Evolutionary conservation across 2,329 filamentous ascomycete genomes (phyloP).

Genomic region (Talaromyces islandicus): DNA sequence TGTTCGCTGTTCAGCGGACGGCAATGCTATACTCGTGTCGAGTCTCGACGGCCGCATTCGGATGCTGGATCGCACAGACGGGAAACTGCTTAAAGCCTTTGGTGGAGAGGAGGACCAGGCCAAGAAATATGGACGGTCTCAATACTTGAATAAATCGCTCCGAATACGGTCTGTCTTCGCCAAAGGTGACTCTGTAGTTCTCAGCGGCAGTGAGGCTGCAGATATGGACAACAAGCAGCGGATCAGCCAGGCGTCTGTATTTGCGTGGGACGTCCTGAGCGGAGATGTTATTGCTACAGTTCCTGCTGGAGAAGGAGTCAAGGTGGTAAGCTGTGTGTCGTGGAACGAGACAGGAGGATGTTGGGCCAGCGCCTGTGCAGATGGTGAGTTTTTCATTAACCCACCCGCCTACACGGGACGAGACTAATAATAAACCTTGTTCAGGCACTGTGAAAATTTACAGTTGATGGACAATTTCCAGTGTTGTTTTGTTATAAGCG

Average conservation of each 20-base stretch:
- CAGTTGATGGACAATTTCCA: conserved; percentile 2
- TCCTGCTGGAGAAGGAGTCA: conserved; percentile 32
- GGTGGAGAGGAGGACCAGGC: conserved; percentile 44
- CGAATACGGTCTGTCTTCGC: conserved; percentile 73
- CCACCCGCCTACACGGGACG: neutral
- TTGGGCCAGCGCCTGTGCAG: conserved; percentile 38
- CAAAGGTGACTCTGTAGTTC: conserved; percentile 66
- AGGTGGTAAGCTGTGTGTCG: conserved; percentile 40
- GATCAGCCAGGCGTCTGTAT: conserved; percentile 24
- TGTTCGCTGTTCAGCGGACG: conserved; percentile 64
- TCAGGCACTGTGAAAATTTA: conserved; percentile 21
- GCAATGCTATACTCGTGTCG: conserved; percentile 66
- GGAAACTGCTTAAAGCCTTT: conserved; percentile 68
- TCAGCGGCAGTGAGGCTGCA: conserved; percentile 70
- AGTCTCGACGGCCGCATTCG: conserved; percentile 70
- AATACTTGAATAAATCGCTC: conserved; percentile 60
- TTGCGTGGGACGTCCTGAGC: conserved; percentile 76
- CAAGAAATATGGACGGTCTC: conserved; percentile 15
- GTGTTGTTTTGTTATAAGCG: no score
- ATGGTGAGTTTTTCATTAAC: conserved; percentile 27
- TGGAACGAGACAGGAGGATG: conserved; percentile 36
- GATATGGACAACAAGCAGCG: conserved; percentile 14
- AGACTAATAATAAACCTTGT: conserved; percentile 6
- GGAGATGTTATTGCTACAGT: conserved; percentile 63
- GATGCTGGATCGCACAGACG: conserved; percentile 72